phyloP scores from a whole-genome alignment of 2,329 filamentous ascomycete species.

The Penicillium janthinellum region DNA sequence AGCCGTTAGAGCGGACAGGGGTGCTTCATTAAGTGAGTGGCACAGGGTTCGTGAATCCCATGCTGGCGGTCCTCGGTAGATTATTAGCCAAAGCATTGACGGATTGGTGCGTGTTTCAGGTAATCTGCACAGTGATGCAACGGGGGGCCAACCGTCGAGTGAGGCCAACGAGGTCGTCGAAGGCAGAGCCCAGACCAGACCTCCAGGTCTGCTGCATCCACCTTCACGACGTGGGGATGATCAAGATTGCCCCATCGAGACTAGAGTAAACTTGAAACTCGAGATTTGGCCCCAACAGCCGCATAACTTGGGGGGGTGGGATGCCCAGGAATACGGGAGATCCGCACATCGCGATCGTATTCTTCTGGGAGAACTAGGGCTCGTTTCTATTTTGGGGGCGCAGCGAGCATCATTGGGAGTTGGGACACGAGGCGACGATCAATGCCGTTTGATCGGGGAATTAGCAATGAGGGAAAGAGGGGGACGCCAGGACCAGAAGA shows the following conservation, averaged over 20 bases:
- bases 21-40: not conserved
- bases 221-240: not conserved
- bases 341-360: slow-evolving; percentile 2
- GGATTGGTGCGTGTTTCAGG: not conserved
- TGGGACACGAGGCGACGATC: not conserved
- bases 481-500: not conserved
- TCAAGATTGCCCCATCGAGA: not conserved
- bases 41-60: not conserved
- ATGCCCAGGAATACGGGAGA: slow-evolving; percentile 4
- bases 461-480: not conserved
- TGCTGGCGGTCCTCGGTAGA: not conserved
- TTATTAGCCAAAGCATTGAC: not conserved
- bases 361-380: not conserved
- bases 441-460: not conserved
- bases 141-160: not conserved
- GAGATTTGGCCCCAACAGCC: slow-evolving; percentile 2
- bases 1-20: not conserved
- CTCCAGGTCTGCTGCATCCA: not conserved
- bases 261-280: not conserved
- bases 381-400: not conserved
- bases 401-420: not conserved
- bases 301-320: not conserved
- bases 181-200: not conserved
- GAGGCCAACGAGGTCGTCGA: not conserved
- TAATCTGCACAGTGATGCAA: not conserved